These are phyloP conservation scores for Volvox carteri DNA, from an alignment of 163 green algal species.

Conservation along the genomic window DNA sequence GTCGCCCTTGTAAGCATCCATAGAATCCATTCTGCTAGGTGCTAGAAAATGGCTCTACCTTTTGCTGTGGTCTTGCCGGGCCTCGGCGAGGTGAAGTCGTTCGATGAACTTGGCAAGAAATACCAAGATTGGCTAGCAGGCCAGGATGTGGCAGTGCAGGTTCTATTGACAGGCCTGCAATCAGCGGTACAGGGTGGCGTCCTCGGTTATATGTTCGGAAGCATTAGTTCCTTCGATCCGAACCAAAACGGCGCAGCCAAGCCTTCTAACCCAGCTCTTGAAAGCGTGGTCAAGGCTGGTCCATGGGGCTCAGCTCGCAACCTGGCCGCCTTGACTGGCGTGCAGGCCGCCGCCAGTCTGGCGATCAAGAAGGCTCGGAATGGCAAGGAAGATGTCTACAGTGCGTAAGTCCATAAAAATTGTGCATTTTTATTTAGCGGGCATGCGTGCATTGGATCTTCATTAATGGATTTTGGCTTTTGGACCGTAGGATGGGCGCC, in stretches of 20 bases:
- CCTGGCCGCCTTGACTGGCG: conserved; percentile 95
- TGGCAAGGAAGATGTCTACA: conserved; percentile 91
- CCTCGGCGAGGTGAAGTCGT: conserved; percentile 20
- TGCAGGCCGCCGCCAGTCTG: conserved; percentile 86
- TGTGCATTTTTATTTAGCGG: too few species aligned
- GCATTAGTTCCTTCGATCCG: conserved; percentile 66
- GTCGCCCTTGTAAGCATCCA: neutral
- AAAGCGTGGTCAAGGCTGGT: conserved; percentile 72
- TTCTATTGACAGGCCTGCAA: conserved; percentile 24
- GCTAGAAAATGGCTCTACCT: neutral
- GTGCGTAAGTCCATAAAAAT: conserved; percentile 72
- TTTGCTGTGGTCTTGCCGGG: conserved; percentile 44
- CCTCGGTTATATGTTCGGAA: conserved; percentile 76
- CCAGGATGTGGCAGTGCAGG: conserved; percentile 37
- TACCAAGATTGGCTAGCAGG: neutral
- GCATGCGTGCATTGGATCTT: too few species aligned
- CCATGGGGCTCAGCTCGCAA: conserved; percentile 90
- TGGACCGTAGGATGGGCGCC: conserved; percentile 79
- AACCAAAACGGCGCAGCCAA: conserved; percentile 47
- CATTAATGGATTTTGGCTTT: neutral
- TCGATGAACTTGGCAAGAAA: conserved; percentile 43
- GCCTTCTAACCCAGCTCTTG: conserved; percentile 70
- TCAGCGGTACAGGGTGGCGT: conserved; percentile 68
- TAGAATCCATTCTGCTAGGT: neutral
- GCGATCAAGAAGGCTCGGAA: conserved; percentile 87